Evolutionary conservation across 1,139 yeast genomes (phyloP).

Genomic region (Candida anutae): DNA sequence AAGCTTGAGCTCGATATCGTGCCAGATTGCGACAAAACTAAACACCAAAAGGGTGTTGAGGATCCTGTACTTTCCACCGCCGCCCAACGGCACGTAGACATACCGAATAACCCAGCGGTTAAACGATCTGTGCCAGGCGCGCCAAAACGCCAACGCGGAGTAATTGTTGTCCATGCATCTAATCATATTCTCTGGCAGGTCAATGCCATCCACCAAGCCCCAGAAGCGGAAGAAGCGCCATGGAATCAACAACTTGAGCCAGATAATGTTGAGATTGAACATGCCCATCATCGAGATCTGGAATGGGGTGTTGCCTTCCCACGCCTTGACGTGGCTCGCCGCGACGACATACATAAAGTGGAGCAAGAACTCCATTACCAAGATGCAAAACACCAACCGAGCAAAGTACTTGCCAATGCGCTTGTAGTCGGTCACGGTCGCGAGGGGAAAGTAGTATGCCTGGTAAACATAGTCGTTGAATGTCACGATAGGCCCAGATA

Average conservation of each 20-base stretch:
- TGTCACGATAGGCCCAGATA: slow-evolving; percentile 92
- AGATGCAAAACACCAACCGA: slow-evolving; percentile 62
- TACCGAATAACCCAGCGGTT: slow-evolving; percentile 84
- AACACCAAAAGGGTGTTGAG: slow-evolving; percentile 81
- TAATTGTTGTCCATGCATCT: slow-evolving; percentile 93
- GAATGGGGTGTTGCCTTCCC: slow-evolving; percentile 86
- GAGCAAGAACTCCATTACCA: slow-evolving; percentile 81
- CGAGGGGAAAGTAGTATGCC: slow-evolving; percentile 34
- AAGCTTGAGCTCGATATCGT: slow-evolving; percentile 81
- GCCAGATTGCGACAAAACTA: slow-evolving; percentile 97
- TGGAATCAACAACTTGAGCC: slow-evolving; percentile 88
- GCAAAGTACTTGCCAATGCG: slow-evolving; percentile 56
- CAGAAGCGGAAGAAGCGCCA: slow-evolving; percentile 95
- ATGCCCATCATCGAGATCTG: slow-evolving; percentile 92
- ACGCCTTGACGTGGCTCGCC: slow-evolving; percentile 79
- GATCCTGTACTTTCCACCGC: slow-evolving; percentile 66
- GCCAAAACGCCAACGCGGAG: slow-evolving; percentile 91
- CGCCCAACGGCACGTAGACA: slow-evolving; percentile 77
- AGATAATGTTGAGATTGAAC: slow-evolving; percentile 81
- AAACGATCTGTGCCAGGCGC: slow-evolving; percentile 96
- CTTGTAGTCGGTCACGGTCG: slow-evolving; percentile 41
- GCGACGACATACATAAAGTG: slow-evolving; percentile 93
- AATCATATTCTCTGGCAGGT: slow-evolving; percentile 97
- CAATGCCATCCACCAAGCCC: slow-evolving; percentile 86
- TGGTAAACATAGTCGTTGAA: slow-evolving; percentile 89